Evolutionary conservation across 2,329 filamentous ascomycete species (phyloP).

Genomic region (Curvularia hawaiiensis): DNA sequence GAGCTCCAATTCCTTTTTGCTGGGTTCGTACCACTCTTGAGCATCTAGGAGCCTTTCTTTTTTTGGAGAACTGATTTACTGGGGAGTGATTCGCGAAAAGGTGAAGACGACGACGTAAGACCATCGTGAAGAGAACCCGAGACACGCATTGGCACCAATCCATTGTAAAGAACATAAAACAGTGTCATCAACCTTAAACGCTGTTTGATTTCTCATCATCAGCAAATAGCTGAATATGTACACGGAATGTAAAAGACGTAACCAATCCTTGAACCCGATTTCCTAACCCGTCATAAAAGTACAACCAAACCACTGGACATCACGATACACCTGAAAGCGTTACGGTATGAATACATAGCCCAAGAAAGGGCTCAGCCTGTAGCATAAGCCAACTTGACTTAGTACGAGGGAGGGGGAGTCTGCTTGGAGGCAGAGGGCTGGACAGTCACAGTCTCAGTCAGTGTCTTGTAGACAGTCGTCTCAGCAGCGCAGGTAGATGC

Average conservation of each 20-base stretch:
- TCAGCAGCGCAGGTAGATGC: slow-evolving; percentile 17
- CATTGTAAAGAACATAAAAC: not conserved
- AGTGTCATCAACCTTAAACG: not conserved
- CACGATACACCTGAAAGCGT: not conserved
- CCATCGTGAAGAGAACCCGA: not conserved
- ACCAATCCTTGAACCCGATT: not conserved
- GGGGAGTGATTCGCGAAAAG: not conserved
- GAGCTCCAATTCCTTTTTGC: slow-evolving; percentile 5
- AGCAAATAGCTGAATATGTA: slow-evolving; percentile 8
- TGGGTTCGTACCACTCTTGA: too few relatives aligned
- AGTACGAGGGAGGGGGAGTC: slow-evolving; percentile 11
- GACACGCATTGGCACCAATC: not conserved
- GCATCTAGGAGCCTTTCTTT: not conserved
- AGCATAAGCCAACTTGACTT: not conserved
- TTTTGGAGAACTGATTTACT: not conserved
- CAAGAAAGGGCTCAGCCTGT: not conserved
- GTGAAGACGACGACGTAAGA: not conserved
- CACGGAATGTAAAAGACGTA: slow-evolving; percentile 5
- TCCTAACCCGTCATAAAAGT: not conserved
- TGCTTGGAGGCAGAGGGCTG: slow-evolving; percentile 5
- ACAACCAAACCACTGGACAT: not conserved
- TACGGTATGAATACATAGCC: not conserved
- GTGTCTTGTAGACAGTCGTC: slow-evolving; percentile 24
- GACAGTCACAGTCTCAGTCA: slow-evolving; percentile 35
- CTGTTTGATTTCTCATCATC: not conserved